phyloP scores from a whole-genome alignment of 495 filamentous ascomycete species.

The Talaromyces trachyspermus region DNA sequence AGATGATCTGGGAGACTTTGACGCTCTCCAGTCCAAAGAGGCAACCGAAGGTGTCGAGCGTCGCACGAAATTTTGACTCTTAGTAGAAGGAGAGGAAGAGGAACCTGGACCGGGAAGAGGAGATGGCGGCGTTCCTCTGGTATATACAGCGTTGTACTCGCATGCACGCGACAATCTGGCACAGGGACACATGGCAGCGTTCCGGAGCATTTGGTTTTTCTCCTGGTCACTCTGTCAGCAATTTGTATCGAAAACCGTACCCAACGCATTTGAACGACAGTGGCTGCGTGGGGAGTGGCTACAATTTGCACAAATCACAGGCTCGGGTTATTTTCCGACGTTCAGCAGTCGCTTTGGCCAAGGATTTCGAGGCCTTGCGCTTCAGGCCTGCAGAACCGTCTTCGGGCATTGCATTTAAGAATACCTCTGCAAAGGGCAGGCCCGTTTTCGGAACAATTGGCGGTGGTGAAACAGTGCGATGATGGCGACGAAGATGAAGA shows the following conservation, averaged over 20 bases:
- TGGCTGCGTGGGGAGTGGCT: background rate
- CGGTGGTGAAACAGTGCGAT: too few relatives aligned
- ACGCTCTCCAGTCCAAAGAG: background rate
- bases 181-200: slow-evolving; percentile 38
- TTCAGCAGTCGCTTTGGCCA: slow-evolving; percentile 14
- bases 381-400: slow-evolving; percentile 14
- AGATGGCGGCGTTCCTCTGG: slow-evolving; percentile 34
- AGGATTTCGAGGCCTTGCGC: slow-evolving; percentile 25
- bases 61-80: background rate
- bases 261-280: background rate
- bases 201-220: slow-evolving; percentile 40
- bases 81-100: too few relatives aligned
- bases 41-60: background rate
- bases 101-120: slow-evolving; percentile 24
- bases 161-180: slow-evolving; percentile 32
- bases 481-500: too few relatives aligned
- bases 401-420: background rate
- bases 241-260: background rate
- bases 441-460: too few relatives aligned
- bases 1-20: background rate
- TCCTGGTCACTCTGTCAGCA: slow-evolving; percentile 13
- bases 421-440: too few relatives aligned
- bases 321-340: slow-evolving; percentile 41
- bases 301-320: slow-evolving; percentile 40
- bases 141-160: slow-evolving; percentile 38